Evolutionary conservation across 805 yeast genomes (phyloP).

Genomic region (Ogataea thermomethanolica): DNA sequence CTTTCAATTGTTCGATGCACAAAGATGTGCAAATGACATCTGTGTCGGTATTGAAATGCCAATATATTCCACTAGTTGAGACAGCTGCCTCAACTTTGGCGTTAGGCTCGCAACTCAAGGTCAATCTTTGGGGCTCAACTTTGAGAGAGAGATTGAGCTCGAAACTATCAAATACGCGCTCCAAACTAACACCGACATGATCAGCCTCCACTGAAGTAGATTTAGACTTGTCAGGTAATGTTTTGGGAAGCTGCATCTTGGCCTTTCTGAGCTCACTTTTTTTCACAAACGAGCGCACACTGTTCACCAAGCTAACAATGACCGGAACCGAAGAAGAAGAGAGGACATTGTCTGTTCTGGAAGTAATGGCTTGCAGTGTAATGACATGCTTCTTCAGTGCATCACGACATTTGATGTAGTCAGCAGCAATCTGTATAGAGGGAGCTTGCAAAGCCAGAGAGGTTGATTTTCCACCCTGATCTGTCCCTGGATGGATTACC

Average conservation of each 20-base stretch:
- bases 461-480: slow-evolving; percentile 38
- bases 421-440: slow-evolving; percentile 55
- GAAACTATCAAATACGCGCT: slow-evolving; percentile 47
- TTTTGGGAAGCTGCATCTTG: slow-evolving; percentile 1
- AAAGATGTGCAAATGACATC: slow-evolving; percentile 40
- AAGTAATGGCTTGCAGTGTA: slow-evolving; percentile 52
- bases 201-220: neutral
- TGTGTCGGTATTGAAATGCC: slow-evolving; percentile 53
- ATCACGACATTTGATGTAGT: slow-evolving; percentile 42
- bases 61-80: slow-evolving; percentile 62
- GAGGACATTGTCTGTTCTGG: slow-evolving; percentile 69
- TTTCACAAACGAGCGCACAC: slow-evolving; percentile 47
- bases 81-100: slow-evolving; percentile 89
- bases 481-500: slow-evolving; percentile 44
- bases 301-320: slow-evolving; percentile 52
- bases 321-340: slow-evolving; percentile 79
- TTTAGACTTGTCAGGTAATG: neutral
- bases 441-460: slow-evolving; percentile 72
- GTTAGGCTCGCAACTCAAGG: slow-evolving; percentile 87
- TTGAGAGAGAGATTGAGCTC: slow-evolving; percentile 61
- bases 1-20: slow-evolving; percentile 52
- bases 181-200: slow-evolving; percentile 33
- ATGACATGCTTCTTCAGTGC: slow-evolving; percentile 42
- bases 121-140: slow-evolving; percentile 69
- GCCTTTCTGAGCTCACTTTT: slow-evolving; percentile 12